Evolutionary conservation across 768 basidiomycete species (phyloP).

Genomic region (Phlebiopsis gigantea): DNA sequence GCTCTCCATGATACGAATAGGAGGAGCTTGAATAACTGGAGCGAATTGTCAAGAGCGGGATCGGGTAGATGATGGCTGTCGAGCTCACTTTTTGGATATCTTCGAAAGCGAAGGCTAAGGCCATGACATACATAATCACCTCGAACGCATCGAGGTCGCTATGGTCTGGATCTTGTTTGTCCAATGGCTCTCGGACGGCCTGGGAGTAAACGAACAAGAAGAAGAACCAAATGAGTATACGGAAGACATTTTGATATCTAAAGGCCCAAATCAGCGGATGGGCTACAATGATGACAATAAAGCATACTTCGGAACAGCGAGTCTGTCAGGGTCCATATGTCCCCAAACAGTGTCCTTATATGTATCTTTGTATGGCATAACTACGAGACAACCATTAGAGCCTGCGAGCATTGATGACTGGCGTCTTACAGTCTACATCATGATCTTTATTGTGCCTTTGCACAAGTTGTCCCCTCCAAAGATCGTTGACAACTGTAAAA

Average conservation of each 20-base stretch:
- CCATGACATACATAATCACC: conserved; percentile 70
- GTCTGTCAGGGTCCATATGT: conserved; percentile 69
- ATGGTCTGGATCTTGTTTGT: conserved; percentile 54
- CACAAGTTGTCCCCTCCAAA: conserved; percentile 82
- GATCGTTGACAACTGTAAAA: conserved; percentile 60
- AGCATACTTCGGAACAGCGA: conserved; percentile 70
- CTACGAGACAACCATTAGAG: conserved; percentile 31
- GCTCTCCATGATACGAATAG: conserved; percentile 77
- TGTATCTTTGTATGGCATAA: conserved; percentile 59
- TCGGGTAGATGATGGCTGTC: background rate
- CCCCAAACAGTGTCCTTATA: conserved; percentile 55
- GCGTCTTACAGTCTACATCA: conserved; percentile 68
- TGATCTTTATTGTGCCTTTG: conserved; percentile 71
- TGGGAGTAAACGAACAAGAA: conserved; percentile 80
- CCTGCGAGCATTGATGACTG: background rate
- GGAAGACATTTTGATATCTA: conserved; percentile 84
- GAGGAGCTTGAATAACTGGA: conserved; percentile 67
- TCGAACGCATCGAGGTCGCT: conserved; percentile 75
- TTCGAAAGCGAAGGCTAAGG: conserved; percentile 73
- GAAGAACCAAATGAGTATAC: conserved; percentile 71
- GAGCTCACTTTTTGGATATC: conserved; percentile 37
- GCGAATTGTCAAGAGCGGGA: conserved; percentile 33
- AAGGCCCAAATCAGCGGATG: background rate
- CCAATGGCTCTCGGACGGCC: conserved; percentile 81
- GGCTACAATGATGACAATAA: background rate